Conservation (phyloP, 306 rosid genomes). For the Rosa rugosa region DNA sequence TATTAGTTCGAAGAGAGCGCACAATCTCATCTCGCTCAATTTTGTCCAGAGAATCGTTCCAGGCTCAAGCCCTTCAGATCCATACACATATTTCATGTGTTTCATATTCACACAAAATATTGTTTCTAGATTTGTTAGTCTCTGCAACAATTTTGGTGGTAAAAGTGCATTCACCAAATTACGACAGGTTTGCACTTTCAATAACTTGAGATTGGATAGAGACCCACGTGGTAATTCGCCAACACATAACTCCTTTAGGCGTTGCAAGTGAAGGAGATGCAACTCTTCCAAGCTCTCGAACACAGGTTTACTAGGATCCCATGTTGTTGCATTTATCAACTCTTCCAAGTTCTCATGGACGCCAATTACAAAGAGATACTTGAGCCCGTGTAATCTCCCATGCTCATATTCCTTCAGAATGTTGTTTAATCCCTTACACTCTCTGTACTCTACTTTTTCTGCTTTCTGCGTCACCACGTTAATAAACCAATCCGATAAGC, state of each 20-base stretch:
- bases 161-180: background rate
- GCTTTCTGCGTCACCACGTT: background rate
- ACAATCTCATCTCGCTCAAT: background rate
- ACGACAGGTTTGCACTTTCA: background rate
- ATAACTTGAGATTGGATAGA: background rate
- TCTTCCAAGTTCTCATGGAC: background rate
- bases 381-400: background rate
- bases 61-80: background rate
- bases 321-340: background rate
- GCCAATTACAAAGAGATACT: background rate
- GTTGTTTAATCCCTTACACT: background rate
- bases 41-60: background rate
- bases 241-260: background rate
- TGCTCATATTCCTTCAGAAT: background rate
- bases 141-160: background rate
- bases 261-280: background rate
- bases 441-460: background rate
- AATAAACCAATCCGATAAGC: background rate
- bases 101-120: background rate
- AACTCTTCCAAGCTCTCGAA: background rate
- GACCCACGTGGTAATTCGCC: background rate
- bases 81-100: background rate
- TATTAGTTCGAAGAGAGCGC: background rate
- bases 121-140: background rate
- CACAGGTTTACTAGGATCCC: background rate